Evolutionary conservation across 352 stramenopile genomes (phyloP), one percentile per base, ranked within the genome.

Genomic region (Globisporangium nodosum): DNA sequence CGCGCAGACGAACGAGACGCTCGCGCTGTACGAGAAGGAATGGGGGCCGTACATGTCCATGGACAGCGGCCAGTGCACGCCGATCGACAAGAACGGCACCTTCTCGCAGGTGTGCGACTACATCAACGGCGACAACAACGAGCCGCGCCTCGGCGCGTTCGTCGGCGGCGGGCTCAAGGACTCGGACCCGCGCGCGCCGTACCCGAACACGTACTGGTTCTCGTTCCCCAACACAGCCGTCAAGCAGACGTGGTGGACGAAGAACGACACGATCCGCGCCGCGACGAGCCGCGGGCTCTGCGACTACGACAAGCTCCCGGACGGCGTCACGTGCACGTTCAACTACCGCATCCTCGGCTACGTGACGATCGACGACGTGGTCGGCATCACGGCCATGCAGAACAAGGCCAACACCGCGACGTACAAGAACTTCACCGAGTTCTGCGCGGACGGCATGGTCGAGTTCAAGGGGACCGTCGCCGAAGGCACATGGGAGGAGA

Each of bases 201-300:
- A 93, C 70, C 79, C 78, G 5, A 74, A 91, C 65, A 84, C 71
- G 42, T 68, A 78, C 39, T 91, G 81, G 83, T 94, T 81, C 68
- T 94, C 85, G 58, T 85, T 88, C 60, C 83, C 85, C 0, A 88
- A 92, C 70, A 72, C 76, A 16, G 90, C 78, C 42, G 74, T 79
- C 7, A 54, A 49, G 20, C 24, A 21, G 1, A 54, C 21, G n/a
- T 58, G 43, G 20, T 69, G 13, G 27, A 1, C 21, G 27, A 52
- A 52, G 48, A 52, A 35, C 24, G 27, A 52, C 67, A 13, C 62
- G 68, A n/a, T 68, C 72, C 65, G 7, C 70, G 65, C n/a, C 53
- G 64, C 21, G 76, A 40, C 48, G 16, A 11, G 21, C 1, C 48
- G 81, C 18, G 35, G 51, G 31, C 40, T 45, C 35, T 6, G 48